phyloP scores from a whole-genome alignment of 1,139 yeast species.

The Scheffersomyces parashehatae region DNA sequence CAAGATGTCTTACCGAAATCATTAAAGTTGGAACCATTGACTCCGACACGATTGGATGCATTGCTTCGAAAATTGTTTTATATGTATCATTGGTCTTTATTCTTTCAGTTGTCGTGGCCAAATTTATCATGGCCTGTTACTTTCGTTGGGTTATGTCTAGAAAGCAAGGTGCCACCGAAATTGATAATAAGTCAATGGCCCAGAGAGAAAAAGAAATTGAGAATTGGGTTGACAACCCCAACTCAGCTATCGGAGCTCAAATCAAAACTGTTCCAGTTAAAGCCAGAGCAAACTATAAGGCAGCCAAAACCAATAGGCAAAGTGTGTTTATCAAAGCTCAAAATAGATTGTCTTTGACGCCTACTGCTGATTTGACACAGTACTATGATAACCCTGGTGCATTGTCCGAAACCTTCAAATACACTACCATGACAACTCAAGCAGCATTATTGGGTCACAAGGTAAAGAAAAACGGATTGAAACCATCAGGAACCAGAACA shows the following conservation, averaged over 20 bases:
- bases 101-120: slow-evolving; percentile 70
- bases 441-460: slow-evolving; percentile 37
- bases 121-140: slow-evolving; percentile 84
- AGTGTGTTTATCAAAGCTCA: slow-evolving; percentile 40
- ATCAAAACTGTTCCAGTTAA: slow-evolving; percentile 53
- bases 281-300: slow-evolving; percentile 51
- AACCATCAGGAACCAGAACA: slow-evolving; percentile 15
- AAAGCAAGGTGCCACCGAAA: slow-evolving; percentile 73
- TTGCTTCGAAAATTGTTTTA: slow-evolving; percentile 83
- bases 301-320: slow-evolving; percentile 44
- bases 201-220: slow-evolving; percentile 65
- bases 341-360: slow-evolving; percentile 40
- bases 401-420: slow-evolving; percentile 45
- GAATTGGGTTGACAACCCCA: slow-evolving; percentile 68
- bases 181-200: slow-evolving; percentile 50
- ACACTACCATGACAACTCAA: slow-evolving; percentile 60
- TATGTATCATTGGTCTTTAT: slow-evolving; percentile 81
- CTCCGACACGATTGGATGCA: slow-evolving; percentile 91
- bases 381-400: slow-evolving; percentile 39
- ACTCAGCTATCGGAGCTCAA: slow-evolving; percentile 49
- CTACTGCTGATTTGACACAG: slow-evolving; percentile 39
- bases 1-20: slow-evolving; percentile 84
- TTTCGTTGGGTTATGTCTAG: slow-evolving; percentile 82
- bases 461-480: slow-evolving; percentile 15
- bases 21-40: slow-evolving; percentile 88